Evolutionary conservation across 1,284 basidiomycete species (phyloP), one percentile per base, ranked within the genome.

Genomic region (Trichosporon coremiiforme): DNA sequence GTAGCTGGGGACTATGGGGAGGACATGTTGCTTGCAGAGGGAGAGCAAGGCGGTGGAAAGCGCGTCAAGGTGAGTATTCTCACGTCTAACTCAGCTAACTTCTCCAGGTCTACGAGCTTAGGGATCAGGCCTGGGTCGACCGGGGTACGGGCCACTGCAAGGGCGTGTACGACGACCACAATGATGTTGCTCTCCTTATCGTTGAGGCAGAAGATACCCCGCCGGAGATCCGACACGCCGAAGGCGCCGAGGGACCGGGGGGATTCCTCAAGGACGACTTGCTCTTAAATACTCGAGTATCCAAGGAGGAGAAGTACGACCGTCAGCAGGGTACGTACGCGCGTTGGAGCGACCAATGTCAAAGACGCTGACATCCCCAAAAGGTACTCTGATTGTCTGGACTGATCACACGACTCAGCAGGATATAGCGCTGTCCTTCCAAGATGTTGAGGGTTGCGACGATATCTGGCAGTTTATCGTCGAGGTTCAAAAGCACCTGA

Each of bases 381-480:
- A 81, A 94, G 96, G 98, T 75, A 99, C 97, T 1, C 87, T 99
- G 62, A 98, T 99, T 73, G 96, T 99, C 13, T 99, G 96, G 96
- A 99, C 96, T 1, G 96, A 98, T 81, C 93, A 92, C 0, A 70
- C 70, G 13, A 91, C 94, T 74, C 93, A 94, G 29, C 89, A 91
- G 29, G 96, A 99, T 83, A 95, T 97, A 83, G 97, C 97, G 2
- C 86, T 99, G 65, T 97, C 94, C 75, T 99, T 99, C 78, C 96
- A 98, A 80, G 96, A 98, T 78, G 89, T 93, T 0, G 93, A 96
- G 73, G 97, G 96, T 38, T 99, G 96, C 78, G 87, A 90, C 63
- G 96, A 98, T 85, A 93, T 99, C 64, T 99, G 96, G 96, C 91
- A 91, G 77, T 99, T 99, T 82, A 94, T 99, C 77, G 86, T 89